Percentiles rank a stretch among this genome's conserved stretches.
Evolutionary conservation across 2,329 filamentous ascomycete species (phyloP).

Genomic region (Aspergillus neotritici): DNA sequence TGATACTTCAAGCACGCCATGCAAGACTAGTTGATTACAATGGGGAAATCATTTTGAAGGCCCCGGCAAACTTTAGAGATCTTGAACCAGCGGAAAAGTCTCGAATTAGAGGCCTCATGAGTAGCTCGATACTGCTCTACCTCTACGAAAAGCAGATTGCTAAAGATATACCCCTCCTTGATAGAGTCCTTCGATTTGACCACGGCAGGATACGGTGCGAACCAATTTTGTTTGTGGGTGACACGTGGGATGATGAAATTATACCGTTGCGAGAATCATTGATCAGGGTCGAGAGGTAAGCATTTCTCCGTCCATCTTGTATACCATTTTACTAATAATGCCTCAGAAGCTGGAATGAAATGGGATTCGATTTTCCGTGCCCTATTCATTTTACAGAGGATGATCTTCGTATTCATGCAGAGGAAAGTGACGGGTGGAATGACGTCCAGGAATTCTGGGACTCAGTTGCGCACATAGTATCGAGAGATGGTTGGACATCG

Average conservation of each 20-base stretch:
- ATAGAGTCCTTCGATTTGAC: constrained; percentile 12
- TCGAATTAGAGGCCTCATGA: constrained; percentile 14
- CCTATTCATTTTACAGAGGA: constrained; percentile 20
- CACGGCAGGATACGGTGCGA: constrained; percentile 17
- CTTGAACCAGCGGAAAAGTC: constrained; percentile 12
- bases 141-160: constrained; percentile 17
- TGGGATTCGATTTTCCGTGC: constrained; percentile 15
- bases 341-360: constrained; percentile 17
- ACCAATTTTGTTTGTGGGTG: constrained; percentile 13
- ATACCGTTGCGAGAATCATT: constrained; percentile 20
- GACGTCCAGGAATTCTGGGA: constrained; percentile 33
- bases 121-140: constrained; percentile 18
- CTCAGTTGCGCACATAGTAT: constrained; percentile 28
- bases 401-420: constrained; percentile 13
- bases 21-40: constrained; percentile 22
- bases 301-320: constrained; percentile 1
- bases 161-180: constrained; percentile 10
- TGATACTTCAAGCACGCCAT: constrained; percentile 20
- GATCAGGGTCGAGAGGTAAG: constrained; percentile 21
- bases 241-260: constrained; percentile 24
- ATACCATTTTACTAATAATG: background rate
- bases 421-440: constrained; percentile 21
- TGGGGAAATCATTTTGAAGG: constrained; percentile 19
- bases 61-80: constrained; percentile 19
- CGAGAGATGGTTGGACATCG: constrained; percentile 35